Base-by-base conservation (phyloP, 495 filamentous ascomycete genomes). In the Aspergillus nidulans region DNA sequence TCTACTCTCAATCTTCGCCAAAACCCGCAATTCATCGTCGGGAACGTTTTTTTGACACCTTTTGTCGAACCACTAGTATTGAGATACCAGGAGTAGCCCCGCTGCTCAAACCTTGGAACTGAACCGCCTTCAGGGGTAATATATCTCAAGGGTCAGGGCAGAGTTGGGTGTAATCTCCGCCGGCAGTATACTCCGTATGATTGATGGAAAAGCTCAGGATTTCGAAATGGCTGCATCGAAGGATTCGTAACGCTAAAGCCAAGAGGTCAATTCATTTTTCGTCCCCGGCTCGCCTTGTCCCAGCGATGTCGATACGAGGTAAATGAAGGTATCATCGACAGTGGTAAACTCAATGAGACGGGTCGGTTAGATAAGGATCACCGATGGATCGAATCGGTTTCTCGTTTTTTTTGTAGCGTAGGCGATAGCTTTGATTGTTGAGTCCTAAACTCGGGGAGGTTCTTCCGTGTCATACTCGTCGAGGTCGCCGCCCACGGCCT, bases 41-140 rank as follows among this genome's bases (percentile, higher is more conserved):
- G 13, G 13, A 40, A 40, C n/a, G 6, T 6, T n/a, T 28, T 12
- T 49, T 55, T 55, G 53, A 49, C 45, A 55, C 42, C 53, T 55
- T 45, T 44, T 55, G 53, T 49, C 34, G 45, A 36, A 25, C 23
- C n/a, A 20, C 44, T 56, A 44, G 38, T 49, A 28, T 18, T 9
- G 20, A 52, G 43, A 30, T 49, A 49, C 42, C 44, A 55, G 52
- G 6, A 41, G 52, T 20, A 26, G 41, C 32, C 18, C 30, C 15
- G 32, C 10, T 32, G 8, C 43, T 7, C 44, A 47, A 47, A 18
- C 21, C 21, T 47, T 47, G 44, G 44, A 47, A 47, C 44, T 28
- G 18, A 7, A 8, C 36, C 12, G 24, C 2, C 23, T 48, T 49
- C 47, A 49, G 47, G 47, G 47, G 47, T 39, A 49, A 39, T 10